Conservation (phyloP, 371 early-diverging fungal species). For the Circinella minor region DNA sequence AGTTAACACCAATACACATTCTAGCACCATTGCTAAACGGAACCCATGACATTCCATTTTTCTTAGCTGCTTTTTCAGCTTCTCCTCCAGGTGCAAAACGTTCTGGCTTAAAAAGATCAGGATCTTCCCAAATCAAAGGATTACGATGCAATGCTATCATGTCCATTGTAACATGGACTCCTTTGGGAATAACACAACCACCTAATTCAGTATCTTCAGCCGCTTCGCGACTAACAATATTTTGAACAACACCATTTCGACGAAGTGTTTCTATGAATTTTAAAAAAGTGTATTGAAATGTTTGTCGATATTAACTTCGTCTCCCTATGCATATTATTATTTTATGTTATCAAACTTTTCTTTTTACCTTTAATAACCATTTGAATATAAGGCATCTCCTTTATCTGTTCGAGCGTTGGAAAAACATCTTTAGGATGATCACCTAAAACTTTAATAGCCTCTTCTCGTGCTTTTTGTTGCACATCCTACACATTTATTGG, state of each 20-base stretch:
- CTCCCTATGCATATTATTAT: too few relatives aligned
- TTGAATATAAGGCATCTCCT: constrained; percentile 49
- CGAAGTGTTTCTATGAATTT: constrained; percentile 18
- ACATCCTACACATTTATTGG: constrained; percentile 24
- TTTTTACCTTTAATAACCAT: constrained; percentile 33
- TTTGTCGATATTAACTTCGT: neutral
- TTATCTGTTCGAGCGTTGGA: constrained; percentile 48
- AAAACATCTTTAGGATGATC: constrained; percentile 39
- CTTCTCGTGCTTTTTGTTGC: constrained; percentile 51
- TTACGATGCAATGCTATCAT: constrained; percentile 25
- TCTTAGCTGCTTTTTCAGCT: constrained; percentile 9
- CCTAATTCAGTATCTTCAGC: constrained; percentile 16
- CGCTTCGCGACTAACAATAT: constrained; percentile 1
- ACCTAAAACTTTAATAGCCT: constrained; percentile 51
- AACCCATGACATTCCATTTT: constrained; percentile 12
- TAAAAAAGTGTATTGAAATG: too few relatives aligned
- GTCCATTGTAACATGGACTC: constrained; percentile 10
- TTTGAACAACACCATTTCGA: constrained; percentile 12
- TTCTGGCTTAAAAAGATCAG: constrained; percentile 27
- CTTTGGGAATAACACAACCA: constrained; percentile 21
- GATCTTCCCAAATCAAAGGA: constrained; percentile 24
- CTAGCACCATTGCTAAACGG: constrained; percentile 22
- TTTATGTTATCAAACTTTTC: neutral
- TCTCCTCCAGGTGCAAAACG: constrained; percentile 28
- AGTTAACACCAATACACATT: constrained; percentile 55